A percentile compares a stretch with the other conserved stretches of the same genome.
phyloP scores from a whole-genome alignment of 1,284 basidiomycete species.

The Apiotrichum porosum region DNA sequence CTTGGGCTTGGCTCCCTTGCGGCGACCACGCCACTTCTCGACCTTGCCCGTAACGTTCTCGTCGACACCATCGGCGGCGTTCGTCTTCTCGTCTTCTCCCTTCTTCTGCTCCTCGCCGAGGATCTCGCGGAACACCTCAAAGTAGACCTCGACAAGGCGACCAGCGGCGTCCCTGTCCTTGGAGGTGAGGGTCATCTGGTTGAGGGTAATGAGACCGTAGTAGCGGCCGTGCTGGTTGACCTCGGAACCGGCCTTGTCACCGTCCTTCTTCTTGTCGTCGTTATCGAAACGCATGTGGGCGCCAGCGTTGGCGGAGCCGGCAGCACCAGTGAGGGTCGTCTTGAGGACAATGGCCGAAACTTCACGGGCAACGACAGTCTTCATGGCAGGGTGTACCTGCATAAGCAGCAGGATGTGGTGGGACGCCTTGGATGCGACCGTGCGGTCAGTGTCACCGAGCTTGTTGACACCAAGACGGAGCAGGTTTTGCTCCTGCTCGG shows the following conservation, averaged over 20 bases:
- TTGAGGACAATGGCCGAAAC: slow-evolving; percentile 73
- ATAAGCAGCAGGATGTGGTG: slow-evolving; percentile 84
- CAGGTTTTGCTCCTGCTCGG: slow-evolving; percentile 96
- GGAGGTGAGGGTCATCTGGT: slow-evolving; percentile 79
- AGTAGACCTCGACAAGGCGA: slow-evolving; percentile 84
- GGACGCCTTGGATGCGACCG: slow-evolving; percentile 83
- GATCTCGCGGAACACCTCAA: slow-evolving; percentile 88
- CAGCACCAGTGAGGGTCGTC: slow-evolving; percentile 51
- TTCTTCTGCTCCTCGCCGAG: slow-evolving; percentile 56
- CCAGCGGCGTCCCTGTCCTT: slow-evolving; percentile 73
- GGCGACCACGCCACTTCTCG: slow-evolving; percentile 45
- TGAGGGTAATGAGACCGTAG: slow-evolving; percentile 88
- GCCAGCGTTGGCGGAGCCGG: slow-evolving; percentile 41
- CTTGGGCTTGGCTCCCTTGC: slow-evolving; percentile 45
- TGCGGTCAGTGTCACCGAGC: slow-evolving; percentile 83
- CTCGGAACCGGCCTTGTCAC: slow-evolving; percentile 41
- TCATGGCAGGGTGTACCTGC: slow-evolving; percentile 91
- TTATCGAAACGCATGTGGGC: slow-evolving; percentile 49
- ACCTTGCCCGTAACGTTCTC: slow-evolving; percentile 49
- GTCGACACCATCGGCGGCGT: slow-evolving; percentile 47
- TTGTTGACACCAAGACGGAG: slow-evolving; percentile 91
- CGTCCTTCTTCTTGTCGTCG: slow-evolving; percentile 34
- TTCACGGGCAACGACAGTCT: slow-evolving; percentile 81
- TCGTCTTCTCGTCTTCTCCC: slow-evolving; percentile 42
- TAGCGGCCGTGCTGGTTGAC: slow-evolving; percentile 70